Conservation (phyloP, 2,329 filamentous ascomycete genomes). For the Fusarium pseudonygamai region DNA sequence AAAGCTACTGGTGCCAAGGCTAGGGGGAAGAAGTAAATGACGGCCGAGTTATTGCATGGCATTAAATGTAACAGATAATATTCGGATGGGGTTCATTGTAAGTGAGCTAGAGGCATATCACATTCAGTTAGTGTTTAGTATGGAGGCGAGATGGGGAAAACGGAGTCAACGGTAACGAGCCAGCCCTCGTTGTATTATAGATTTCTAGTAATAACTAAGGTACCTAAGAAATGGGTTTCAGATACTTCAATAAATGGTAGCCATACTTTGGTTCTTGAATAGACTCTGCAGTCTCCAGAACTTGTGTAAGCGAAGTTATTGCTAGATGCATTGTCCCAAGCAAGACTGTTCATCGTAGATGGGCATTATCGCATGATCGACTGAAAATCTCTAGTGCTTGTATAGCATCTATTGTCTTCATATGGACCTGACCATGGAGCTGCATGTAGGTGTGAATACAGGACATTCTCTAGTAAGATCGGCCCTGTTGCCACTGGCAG, state of each 20-base stretch:
- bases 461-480: background rate
- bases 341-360: background rate
- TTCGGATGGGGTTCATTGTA: conserved; percentile 9
- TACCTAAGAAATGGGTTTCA: background rate
- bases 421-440: background rate
- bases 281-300: background rate
- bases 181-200: conserved; percentile 9
- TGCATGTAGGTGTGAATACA: background rate
- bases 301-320: background rate
- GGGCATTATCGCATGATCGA: background rate
- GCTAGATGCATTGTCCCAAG: background rate
- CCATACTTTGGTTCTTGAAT: background rate
- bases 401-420: background rate
- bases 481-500: background rate
- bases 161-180: conserved; percentile 18
- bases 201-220: background rate
- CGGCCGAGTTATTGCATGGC: background rate
- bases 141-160: conserved; percentile 13
- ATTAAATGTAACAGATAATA: conserved; percentile 8
- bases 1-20: conserved; percentile 54
- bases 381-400: background rate
- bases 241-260: background rate
- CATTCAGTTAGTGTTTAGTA: background rate
- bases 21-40: conserved; percentile 57
- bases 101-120: background rate